Conservation (phyloP, 495 filamentous ascomycete species). For the Sordaria brevicollis region DNA sequence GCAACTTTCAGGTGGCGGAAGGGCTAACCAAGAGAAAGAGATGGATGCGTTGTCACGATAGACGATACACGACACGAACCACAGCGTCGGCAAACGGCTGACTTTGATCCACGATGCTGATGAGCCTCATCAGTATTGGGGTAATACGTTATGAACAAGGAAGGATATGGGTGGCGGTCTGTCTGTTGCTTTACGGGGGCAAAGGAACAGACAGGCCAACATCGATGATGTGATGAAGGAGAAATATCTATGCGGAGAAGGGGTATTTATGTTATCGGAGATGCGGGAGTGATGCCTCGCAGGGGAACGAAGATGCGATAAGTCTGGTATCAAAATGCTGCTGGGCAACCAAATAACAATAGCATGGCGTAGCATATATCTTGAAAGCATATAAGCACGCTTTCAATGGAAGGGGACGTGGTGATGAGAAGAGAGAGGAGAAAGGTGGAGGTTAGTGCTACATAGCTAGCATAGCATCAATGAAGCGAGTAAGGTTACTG, state of each 20-base stretch:
- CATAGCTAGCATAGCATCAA: neutral
- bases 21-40: neutral
- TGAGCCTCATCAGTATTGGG: neutral
- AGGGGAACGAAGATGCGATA: neutral
- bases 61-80: neutral
- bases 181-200: neutral
- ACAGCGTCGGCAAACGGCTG: neutral
- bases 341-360: neutral
- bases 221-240: neutral
- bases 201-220: neutral
- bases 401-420: neutral
- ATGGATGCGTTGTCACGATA: neutral
- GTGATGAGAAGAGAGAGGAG: neutral
- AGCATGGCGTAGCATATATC: neutral
- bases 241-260: neutral
- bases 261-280: neutral
- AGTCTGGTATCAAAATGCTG: neutral
- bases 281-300: neutral
- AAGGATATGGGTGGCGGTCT: neutral
- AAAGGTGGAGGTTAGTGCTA: neutral
- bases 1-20: neutral
- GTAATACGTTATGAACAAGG: neutral
- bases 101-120: neutral
- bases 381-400: neutral
- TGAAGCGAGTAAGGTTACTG: neutral